phyloP scores from a whole-genome alignment of 306 rosid species.

The Gastrolobium bilobum region DNA sequence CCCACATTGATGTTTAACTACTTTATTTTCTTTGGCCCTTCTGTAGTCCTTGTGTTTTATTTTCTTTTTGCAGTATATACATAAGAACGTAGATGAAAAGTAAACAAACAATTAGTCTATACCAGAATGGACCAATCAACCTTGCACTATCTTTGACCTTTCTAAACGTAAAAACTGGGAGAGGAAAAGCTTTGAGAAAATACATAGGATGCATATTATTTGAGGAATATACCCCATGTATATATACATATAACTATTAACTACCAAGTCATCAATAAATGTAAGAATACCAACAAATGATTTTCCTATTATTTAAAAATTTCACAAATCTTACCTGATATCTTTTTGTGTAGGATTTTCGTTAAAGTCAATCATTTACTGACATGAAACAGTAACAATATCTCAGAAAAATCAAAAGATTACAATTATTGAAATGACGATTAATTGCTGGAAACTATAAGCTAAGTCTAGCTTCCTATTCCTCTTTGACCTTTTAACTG shows the following conservation, averaged over 20 bases:
- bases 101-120: neutral
- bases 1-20: conserved; percentile 10
- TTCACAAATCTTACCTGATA: conserved; percentile 29
- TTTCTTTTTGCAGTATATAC: neutral
- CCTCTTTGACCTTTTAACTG: conserved; percentile 25
- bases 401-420: conserved; percentile 37
- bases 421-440: conserved; percentile 40
- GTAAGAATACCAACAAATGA: neutral
- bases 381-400: conserved; percentile 39
- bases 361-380: conserved; percentile 34
- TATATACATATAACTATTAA: neutral
- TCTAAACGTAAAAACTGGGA: neutral
- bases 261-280: neutral
- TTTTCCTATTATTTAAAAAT: conserved; percentile 11
- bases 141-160: conserved; percentile 11
- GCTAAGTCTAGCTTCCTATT: neutral
- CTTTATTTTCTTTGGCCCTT: neutral
- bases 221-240: conserved; percentile 4
- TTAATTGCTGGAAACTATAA: conserved; percentile 24
- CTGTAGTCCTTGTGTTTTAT: neutral
- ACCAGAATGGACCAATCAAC: conserved; percentile 22
- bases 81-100: conserved; percentile 9
- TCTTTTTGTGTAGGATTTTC: conserved; percentile 9
- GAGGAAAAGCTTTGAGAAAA: neutral
- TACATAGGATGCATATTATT: conserved; percentile 15